Conservation (phyloP, 495 filamentous ascomycete species). For the Glarea lozoyensis region DNA sequence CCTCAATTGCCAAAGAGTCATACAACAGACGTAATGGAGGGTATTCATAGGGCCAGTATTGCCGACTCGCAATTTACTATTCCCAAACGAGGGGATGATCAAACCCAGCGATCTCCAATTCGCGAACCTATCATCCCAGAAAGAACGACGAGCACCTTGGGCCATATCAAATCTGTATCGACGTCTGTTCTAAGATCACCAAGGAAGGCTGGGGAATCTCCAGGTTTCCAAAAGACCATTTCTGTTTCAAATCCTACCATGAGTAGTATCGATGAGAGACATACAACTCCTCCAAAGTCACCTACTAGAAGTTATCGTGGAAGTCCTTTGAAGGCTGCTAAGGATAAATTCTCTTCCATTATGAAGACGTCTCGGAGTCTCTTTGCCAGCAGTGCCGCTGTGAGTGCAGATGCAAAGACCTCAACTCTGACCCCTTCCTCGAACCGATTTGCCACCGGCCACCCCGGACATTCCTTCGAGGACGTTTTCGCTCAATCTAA, state of each 20-base stretch:
- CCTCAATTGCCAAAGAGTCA: conserved; percentile 46
- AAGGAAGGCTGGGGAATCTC: conserved; percentile 27
- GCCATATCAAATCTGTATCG: conserved; percentile 46
- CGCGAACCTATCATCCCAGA: conserved; percentile 28
- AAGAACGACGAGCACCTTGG: conserved; percentile 24
- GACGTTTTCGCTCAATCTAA: conserved; percentile 17
- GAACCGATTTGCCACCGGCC: conserved; percentile 2
- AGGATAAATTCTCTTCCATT: conserved; percentile 79
- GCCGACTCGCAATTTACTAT: conserved; percentile 30
- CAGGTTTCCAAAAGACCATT: conserved; percentile 48
- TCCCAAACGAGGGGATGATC: conserved; percentile 28
- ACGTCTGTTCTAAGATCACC: conserved; percentile 39
- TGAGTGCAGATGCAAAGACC: conserved; percentile 67
- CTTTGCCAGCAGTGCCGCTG: conserved; percentile 69
- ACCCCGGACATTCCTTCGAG: conserved; percentile 15
- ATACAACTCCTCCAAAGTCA: conserved; percentile 63
- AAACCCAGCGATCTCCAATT: conserved; percentile 26
- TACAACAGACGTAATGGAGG: conserved; percentile 51
- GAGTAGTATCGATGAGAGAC: conserved; percentile 32
- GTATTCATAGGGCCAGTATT: conserved; percentile 36
- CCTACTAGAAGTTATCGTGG: conserved; percentile 59
- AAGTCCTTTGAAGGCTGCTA: conserved; percentile 78
- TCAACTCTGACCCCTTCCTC: conserved; percentile 35
- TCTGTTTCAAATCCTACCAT: conserved; percentile 52
- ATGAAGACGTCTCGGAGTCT: conserved; percentile 77